Base-by-base conservation (phyloP, 306 rosid genomes). In the Urtica urens region DNA sequence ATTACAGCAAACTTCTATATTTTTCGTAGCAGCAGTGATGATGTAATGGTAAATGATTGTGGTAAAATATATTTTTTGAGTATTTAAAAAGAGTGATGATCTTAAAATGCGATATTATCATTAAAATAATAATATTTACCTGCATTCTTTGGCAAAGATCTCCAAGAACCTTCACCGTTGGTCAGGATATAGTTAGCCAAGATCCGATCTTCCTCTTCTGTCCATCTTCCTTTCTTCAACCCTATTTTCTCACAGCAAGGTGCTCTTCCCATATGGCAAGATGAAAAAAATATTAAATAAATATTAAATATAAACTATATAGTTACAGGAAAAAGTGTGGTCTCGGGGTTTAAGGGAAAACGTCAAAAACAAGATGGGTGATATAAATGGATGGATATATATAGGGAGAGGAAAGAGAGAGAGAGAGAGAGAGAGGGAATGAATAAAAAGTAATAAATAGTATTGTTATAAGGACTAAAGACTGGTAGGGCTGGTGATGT, bases 141-240 rank as follows among this genome's bases (percentile, higher is more conserved):
- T 53, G 96, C 93, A 78, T 76, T 78, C 43, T 73, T 76, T 10
- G 96, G 96, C 42, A 87, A 59, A 10, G 83, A 64, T 58, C 96
- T 87, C 96, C 96, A 87, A 4, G 86, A 78, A 0, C 96, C 96
- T 73, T 83, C 94, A 4, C 96, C 96, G 39, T 80, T 83, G 18
- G 65, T 77, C 1, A 57, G 78, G 53, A 87, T 70, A 50, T 78
- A 76, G 6, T 66, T 65, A 13, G 29, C 64, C 65, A 87, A 53
- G 22, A 69, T 74, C 51, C 75, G 55, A 58, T 87, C 96, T 52
- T 87, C 96, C 62, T 87, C 93, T 0, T 24, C 20, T 0, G 94
- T 82, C 96, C 96, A 87, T 25, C 87, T 72, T 10, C 96, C 96
- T 26, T 53, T 83, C 66, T 80, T 83, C 55, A 87, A 41, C 21